Evolutionary conservation across 1,139 yeast species (phyloP).

Genomic region (Geotrichum macrosporum): DNA sequence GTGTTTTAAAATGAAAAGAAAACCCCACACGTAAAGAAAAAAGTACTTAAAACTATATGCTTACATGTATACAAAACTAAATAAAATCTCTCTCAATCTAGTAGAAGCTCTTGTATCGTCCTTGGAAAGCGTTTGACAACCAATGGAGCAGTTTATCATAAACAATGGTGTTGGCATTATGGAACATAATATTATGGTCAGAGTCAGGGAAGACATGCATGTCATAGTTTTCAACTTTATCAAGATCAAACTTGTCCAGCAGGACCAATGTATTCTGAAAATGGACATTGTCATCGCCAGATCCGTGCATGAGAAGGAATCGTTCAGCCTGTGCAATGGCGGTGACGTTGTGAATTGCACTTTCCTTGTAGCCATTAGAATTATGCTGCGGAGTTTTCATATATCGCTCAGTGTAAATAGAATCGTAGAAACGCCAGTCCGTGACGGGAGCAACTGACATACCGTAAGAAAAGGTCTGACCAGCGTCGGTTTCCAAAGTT

Average conservation of each 20-base stretch:
- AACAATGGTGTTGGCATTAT: slow-evolving; percentile 72
- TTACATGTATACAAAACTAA: too few relatives aligned
- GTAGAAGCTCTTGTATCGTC: slow-evolving; percentile 40
- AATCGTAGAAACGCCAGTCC: slow-evolving; percentile 74
- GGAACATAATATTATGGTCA: slow-evolving; percentile 75
- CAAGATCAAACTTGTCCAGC: slow-evolving; percentile 62
- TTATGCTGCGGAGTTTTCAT: slow-evolving; percentile 67
- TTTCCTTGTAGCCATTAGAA: slow-evolving; percentile 47
- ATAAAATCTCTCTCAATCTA: too few relatives aligned
- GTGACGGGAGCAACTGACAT: slow-evolving; percentile 91
- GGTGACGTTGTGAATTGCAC: slow-evolving; percentile 46
- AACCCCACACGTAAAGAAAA: too few relatives aligned
- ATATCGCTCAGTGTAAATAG: slow-evolving; percentile 85
- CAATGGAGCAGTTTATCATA: slow-evolving; percentile 69
- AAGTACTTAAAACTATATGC: too few relatives aligned
- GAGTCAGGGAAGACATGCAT: slow-evolving; percentile 90
- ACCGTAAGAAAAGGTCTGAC: slow-evolving; percentile 65
- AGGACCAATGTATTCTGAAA: slow-evolving; percentile 77
- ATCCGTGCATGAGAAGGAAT: slow-evolving; percentile 86
- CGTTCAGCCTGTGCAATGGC: slow-evolving; percentile 54
- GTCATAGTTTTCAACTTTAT: slow-evolving; percentile 74
- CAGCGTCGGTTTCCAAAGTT: slow-evolving; percentile 67
- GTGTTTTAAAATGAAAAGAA: too few relatives aligned
- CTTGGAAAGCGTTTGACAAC: slow-evolving; percentile 67
- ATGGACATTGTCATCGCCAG: slow-evolving; percentile 97